Evolutionary conservation across 768 basidiomycete genomes (phyloP).

Genomic region (Mycena kentingensis): DNA sequence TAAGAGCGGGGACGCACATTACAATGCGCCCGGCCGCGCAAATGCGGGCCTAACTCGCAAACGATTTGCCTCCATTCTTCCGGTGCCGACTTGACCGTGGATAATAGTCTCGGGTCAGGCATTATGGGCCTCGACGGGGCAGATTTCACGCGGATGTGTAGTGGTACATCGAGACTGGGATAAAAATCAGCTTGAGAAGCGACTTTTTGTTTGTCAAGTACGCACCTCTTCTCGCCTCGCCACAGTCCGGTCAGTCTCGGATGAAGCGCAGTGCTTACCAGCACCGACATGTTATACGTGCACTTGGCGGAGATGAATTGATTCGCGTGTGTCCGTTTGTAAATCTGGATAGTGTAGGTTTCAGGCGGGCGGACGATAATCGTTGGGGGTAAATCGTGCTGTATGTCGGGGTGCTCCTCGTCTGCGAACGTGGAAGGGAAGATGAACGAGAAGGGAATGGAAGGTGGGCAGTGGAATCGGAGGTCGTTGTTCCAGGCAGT

Average conservation of each 20-base stretch:
- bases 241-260: conserved; percentile 12
- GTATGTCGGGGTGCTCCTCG: conserved; percentile 9
- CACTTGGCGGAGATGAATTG: conserved; percentile 10
- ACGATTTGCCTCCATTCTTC: conserved; percentile 47
- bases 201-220: background rate
- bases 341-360: no score
- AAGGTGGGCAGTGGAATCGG: conserved; percentile 6
- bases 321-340: no score
- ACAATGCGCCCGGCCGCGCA: conserved; percentile 34
- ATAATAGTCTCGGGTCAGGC: conserved; percentile 37
- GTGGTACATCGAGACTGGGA: conserved; percentile 35
- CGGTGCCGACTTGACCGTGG: conserved; percentile 43
- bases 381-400: conserved; percentile 16
- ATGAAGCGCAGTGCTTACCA: conserved; percentile 12
- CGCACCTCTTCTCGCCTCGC: conserved; percentile 12
- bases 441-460: conserved; percentile 10
- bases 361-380: conserved; percentile 7
- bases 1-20: conserved; percentile 32
- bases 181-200: background rate
- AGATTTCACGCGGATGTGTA: conserved; percentile 38
- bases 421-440: conserved; percentile 16
- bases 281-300: conserved; percentile 6
- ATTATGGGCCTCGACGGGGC: conserved; percentile 41
- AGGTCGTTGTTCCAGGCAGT: conserved; percentile 10
- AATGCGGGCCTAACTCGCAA: conserved; percentile 26